Percentiles rank a stretch among this genome's conserved stretches.
Conservation (phyloP, 1,284 basidiomycete genomes). For the Trichosporon sp. region DNA sequence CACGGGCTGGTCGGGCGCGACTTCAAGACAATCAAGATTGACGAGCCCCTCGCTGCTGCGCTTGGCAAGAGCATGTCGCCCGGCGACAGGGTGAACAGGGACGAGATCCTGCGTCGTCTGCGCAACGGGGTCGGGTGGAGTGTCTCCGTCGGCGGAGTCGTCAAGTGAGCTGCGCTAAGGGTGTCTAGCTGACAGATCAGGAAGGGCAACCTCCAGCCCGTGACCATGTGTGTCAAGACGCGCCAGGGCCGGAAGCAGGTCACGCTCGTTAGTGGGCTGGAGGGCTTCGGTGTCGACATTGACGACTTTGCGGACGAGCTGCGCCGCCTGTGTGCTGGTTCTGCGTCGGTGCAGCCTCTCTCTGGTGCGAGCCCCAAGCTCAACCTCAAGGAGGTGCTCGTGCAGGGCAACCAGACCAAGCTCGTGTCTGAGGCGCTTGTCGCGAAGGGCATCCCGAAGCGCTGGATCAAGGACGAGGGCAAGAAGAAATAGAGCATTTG, state of each 20-base stretch:
- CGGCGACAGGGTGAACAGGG: conserved; percentile 59
- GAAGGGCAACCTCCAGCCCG: conserved; percentile 72
- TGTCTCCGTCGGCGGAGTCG: conserved; percentile 45
- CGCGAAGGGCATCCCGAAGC: conserved; percentile 72
- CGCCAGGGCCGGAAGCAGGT: conserved; percentile 74
- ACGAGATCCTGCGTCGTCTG: conserved; percentile 63
- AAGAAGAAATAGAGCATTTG: conserved; percentile 28
- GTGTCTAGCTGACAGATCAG: conserved; percentile 55
- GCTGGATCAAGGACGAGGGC: conserved; percentile 67
- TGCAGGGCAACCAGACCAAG: conserved; percentile 77
- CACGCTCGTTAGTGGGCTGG: conserved; percentile 75
- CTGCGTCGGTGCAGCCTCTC: conserved; percentile 63
- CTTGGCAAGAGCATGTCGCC: conserved; percentile 58
- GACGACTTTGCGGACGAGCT: conserved; percentile 79
- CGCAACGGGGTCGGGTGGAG: conserved; percentile 43
- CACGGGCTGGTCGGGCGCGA: conserved; percentile 68
- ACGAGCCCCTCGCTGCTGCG: conserved; percentile 62
- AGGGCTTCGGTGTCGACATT: conserved; percentile 69
- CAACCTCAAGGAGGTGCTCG: conserved; percentile 66
- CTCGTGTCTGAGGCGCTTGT: conserved; percentile 68
- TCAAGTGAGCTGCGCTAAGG: conserved; percentile 37
- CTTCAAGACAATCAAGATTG: conserved; percentile 71
- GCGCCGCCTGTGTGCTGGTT: conserved; percentile 71
- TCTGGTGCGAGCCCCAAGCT: conserved; percentile 52
- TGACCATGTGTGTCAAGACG: conserved; percentile 69